Percentiles rank a stretch among this genome's conserved stretches.
These are phyloP conservation scores for Poa annua DNA, from an alignment of 176 grass and related monocot genomes.

Conservation along the genomic window DNA sequence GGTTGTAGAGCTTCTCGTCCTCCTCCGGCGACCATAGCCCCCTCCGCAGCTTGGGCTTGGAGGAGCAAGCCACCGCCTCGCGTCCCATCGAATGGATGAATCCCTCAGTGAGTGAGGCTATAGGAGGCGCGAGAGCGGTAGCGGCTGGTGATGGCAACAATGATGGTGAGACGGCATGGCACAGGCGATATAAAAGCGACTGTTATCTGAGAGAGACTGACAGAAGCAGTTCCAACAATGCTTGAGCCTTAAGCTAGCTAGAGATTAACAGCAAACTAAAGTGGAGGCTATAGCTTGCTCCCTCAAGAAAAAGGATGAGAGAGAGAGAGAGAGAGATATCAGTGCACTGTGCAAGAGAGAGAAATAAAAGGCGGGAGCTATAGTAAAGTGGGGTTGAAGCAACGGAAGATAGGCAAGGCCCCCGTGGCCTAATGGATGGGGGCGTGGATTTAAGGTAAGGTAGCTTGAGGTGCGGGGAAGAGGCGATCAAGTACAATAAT, in stretches of 20 bases:
- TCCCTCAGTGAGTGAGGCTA: not conserved
- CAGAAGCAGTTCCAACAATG: slow-evolving; percentile 47
- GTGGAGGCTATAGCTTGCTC: slow-evolving; percentile 29
- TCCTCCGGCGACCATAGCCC: slow-evolving; percentile 93
- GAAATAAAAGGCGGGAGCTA: not conserved
- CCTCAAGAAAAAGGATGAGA: slow-evolving; percentile 33
- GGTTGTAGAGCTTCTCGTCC: slow-evolving; percentile 95
- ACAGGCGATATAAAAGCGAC: slow-evolving; percentile 48
- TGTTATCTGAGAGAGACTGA: slow-evolving; percentile 35
- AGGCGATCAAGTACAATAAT: slow-evolving; percentile 68
- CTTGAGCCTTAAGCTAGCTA: slow-evolving; percentile 63
- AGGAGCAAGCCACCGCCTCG: slow-evolving; percentile 33
- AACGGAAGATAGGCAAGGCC: slow-evolving; percentile 47
- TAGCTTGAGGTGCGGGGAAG: slow-evolving; percentile 61
- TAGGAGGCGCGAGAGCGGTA: slow-evolving; percentile 27
- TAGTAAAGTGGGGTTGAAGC: slow-evolving; percentile 82
- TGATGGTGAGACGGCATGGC: slow-evolving; percentile 44
- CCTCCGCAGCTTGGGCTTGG: slow-evolving; percentile 78
- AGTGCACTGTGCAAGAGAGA: slow-evolving; percentile 28
- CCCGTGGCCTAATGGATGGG: slow-evolving; percentile 51
- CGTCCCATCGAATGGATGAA: slow-evolving; percentile 38
- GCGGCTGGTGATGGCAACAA: slow-evolving; percentile 54
- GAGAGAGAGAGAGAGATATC: not conserved
- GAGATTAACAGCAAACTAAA: slow-evolving; percentile 44
- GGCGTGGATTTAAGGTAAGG: slow-evolving; percentile 50